Conservation (phyloP, 2,329 filamentous ascomycete species). For the Alternaria panax region DNA sequence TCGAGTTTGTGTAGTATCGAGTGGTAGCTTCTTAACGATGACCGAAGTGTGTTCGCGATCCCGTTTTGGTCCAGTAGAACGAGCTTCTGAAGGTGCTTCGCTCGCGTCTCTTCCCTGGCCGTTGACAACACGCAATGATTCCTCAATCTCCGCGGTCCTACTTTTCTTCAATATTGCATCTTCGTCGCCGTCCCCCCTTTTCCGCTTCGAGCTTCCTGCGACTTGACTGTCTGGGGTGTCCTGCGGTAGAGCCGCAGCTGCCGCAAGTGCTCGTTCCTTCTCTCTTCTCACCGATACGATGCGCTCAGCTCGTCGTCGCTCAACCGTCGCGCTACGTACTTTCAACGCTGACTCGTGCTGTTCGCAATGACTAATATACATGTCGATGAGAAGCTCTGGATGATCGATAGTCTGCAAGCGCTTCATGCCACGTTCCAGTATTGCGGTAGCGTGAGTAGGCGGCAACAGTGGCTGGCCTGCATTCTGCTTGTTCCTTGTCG, state of each 20-base stretch:
- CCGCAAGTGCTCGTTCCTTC: slow-evolving; percentile 65
- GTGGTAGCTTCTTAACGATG: slow-evolving; percentile 78
- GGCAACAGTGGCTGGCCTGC: slow-evolving; percentile 60
- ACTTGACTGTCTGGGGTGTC: slow-evolving; percentile 25
- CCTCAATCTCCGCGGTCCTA: slow-evolving; percentile 54
- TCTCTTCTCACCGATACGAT: slow-evolving; percentile 64
- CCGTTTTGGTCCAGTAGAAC: slow-evolving; percentile 64
- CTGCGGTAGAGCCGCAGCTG: slow-evolving; percentile 55
- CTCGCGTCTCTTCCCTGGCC: slow-evolving; percentile 28
- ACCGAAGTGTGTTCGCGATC: slow-evolving; percentile 92
- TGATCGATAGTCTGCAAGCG: slow-evolving; percentile 70
- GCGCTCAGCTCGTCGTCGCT: slow-evolving; percentile 68
- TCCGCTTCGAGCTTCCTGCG: slow-evolving; percentile 72
- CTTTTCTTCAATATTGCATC: slow-evolving; percentile 72
- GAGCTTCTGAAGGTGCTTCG: slow-evolving; percentile 48
- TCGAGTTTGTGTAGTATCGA: slow-evolving; percentile 71
- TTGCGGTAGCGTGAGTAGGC: slow-evolving; percentile 75
- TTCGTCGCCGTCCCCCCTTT: slow-evolving; percentile 66
- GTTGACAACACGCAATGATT: slow-evolving; percentile 24
- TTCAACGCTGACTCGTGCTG: slow-evolving; percentile 84
- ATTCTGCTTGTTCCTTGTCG: slow-evolving; percentile 59
- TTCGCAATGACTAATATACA: slow-evolving; percentile 82
- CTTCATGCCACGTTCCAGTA: slow-evolving; percentile 75
- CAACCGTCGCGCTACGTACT: slow-evolving; percentile 76
- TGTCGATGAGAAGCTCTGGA: slow-evolving; percentile 77